phyloP scores from a whole-genome alignment of 371 early-diverging fungal genomes.

The Parasitella parasitica region DNA sequence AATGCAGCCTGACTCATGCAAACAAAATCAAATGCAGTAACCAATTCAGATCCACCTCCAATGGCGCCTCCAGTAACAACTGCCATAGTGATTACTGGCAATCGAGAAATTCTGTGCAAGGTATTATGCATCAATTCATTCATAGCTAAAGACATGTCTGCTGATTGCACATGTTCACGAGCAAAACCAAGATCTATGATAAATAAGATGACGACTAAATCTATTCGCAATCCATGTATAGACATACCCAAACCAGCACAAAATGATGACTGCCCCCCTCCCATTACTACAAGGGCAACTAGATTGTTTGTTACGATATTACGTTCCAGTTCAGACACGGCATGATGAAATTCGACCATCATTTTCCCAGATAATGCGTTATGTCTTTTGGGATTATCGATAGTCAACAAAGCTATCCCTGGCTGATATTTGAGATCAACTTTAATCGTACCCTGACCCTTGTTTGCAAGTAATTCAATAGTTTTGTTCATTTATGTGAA shows the following conservation, averaged over 20 bases:
- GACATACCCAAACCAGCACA: slow-evolving; percentile 74
- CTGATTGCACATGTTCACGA: slow-evolving; percentile 43
- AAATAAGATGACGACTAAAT: not conserved
- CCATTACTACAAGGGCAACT: slow-evolving; percentile 57
- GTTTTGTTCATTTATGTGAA: slow-evolving; percentile 2
- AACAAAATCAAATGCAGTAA: slow-evolving; percentile 65
- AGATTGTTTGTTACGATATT: slow-evolving; percentile 16
- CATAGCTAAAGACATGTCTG: slow-evolving; percentile 49
- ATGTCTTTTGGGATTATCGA: slow-evolving; percentile 55
- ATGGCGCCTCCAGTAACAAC: slow-evolving; percentile 66
- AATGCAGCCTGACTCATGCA: slow-evolving; percentile 39
- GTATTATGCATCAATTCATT: slow-evolving; percentile 63
- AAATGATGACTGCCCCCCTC: slow-evolving; percentile 51
- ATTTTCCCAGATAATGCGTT: slow-evolving; percentile 73
- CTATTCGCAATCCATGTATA: not conserved
- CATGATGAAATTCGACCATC: slow-evolving; percentile 68
- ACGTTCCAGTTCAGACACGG: slow-evolving; percentile 48
- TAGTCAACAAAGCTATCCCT: slow-evolving; percentile 49
- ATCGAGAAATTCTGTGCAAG: slow-evolving; percentile 50
- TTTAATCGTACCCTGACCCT: slow-evolving; percentile 48
- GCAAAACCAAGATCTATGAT: slow-evolving; percentile 54
- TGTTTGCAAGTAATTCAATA: slow-evolving; percentile 4
- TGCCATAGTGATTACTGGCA: slow-evolving; percentile 64
- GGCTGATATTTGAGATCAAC: slow-evolving; percentile 38
- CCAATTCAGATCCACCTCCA: slow-evolving; percentile 76